Percentiles rank a stretch among this genome's conserved stretches.
phyloP scores from a whole-genome alignment of 2,329 filamentous ascomycete genomes.

The Dactylonectria estremocensis region DNA sequence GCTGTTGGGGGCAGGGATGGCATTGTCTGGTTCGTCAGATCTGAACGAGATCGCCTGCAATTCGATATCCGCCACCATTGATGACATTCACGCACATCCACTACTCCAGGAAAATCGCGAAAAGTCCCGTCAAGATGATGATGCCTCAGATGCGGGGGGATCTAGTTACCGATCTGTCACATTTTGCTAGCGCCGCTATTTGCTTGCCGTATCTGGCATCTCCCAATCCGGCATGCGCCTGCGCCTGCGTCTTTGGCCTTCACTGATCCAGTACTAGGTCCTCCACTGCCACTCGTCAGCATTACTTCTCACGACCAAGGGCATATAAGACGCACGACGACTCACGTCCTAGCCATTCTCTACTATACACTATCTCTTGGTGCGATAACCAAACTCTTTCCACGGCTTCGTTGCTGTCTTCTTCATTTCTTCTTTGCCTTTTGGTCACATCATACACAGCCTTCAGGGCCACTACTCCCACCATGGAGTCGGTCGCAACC shows the following conservation, averaged over 20 bases:
- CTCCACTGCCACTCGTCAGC: too few relatives aligned
- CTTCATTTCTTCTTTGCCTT: not conserved
- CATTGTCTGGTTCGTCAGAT: conserved; percentile 19
- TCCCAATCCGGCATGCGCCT: not conserved
- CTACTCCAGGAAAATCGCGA: too few relatives aligned
- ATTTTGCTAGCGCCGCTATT: conserved; percentile 25
- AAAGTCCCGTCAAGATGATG: not conserved
- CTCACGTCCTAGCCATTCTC: not conserved
- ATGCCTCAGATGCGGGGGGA: conserved; percentile 24
- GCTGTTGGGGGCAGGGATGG: not conserved
- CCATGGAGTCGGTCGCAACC: conserved; percentile 23
- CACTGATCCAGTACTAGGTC: not conserved
- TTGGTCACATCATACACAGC: not conserved
- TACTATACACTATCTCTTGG: conserved; percentile 3
- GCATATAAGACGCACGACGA: conserved; percentile 2
- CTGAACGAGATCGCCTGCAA: not conserved
- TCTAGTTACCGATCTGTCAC: conserved; percentile 17
- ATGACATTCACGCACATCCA: not conserved
- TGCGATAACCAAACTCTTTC: not conserved
- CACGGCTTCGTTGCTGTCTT: not conserved
- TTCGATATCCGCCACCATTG: not conserved
- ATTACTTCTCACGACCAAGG: not conserved
- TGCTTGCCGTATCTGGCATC: conserved; percentile 31
- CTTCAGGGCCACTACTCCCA: not conserved
- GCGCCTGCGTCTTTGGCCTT: not conserved